These are phyloP conservation scores for Fusarium nygamai DNA, from an alignment of 2,329 filamentous ascomycete genomes.

Conservation along the genomic window DNA sequence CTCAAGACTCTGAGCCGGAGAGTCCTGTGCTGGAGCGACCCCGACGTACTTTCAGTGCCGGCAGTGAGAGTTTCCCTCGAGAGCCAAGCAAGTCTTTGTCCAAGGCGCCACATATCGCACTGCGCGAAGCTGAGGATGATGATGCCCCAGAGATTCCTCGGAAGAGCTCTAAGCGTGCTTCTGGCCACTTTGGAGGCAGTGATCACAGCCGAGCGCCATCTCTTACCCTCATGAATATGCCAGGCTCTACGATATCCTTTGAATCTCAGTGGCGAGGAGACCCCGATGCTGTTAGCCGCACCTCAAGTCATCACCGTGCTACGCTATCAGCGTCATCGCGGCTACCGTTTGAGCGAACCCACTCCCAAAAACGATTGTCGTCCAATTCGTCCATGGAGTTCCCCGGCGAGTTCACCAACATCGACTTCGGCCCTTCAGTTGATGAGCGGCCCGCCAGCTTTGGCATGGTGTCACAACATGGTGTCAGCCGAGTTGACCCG, in stretches of 20 bases:
- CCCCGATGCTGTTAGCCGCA: constrained; percentile 32
- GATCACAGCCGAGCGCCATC: constrained; percentile 47
- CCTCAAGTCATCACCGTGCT: constrained; percentile 38
- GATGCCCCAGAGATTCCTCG: constrained; percentile 71
- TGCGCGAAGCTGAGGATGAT: constrained; percentile 44
- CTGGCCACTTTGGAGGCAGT: constrained; percentile 46
- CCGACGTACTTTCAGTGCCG: constrained; percentile 48
- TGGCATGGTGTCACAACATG: constrained; percentile 68
- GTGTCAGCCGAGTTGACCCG: constrained; percentile 64
- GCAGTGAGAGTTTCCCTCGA: constrained; percentile 52
- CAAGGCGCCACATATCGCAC: constrained; percentile 29
- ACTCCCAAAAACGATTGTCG: constrained; percentile 62
- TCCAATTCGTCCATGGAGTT: constrained; percentile 61
- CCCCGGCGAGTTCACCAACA: constrained; percentile 57
- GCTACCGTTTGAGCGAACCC: constrained; percentile 67
- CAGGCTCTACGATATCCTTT: constrained; percentile 37
- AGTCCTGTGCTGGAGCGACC: constrained; percentile 47
- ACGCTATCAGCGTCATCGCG: constrained; percentile 41
- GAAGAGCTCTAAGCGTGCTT: constrained; percentile 76
- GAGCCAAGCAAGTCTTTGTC: constrained; percentile 36
- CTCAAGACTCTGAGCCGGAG: constrained; percentile 55
- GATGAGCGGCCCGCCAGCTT: constrained; percentile 64
- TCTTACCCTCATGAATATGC: constrained; percentile 46
- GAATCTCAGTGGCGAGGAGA: constrained; percentile 33
- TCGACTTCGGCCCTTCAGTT: constrained; percentile 49